Percentiles rank a stretch among this genome's conserved stretches.
phyloP scores from a whole-genome alignment of 768 basidiomycete species.

The Daedaleopsis nitida region DNA sequence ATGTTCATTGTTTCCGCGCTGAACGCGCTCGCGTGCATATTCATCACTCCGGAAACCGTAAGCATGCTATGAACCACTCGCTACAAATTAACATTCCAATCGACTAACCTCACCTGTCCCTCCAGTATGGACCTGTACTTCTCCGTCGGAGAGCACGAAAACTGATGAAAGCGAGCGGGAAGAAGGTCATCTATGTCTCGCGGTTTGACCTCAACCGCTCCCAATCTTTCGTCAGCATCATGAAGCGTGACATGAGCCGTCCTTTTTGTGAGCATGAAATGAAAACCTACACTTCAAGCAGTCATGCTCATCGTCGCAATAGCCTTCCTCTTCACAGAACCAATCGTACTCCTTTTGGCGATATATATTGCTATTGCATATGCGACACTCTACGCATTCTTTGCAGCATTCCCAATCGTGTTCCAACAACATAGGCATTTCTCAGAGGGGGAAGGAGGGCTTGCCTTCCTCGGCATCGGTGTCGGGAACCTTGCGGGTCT shows the following conservation, averaged over 20 bases:
- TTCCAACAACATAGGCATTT: conserved; percentile 57
- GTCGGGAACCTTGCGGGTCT: conserved; percentile 56
- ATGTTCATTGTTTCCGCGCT: conserved; percentile 55
- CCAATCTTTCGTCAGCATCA: conserved; percentile 42
- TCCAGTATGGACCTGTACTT: conserved; percentile 59
- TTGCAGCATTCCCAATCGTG: conserved; percentile 63
- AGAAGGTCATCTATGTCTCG: conserved; percentile 47
- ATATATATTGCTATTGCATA: conserved; percentile 65
- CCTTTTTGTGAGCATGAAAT: conserved; percentile 49
- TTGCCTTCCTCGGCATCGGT: conserved; percentile 68
- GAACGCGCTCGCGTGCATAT: conserved; percentile 46
- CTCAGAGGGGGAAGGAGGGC: conserved; percentile 54
- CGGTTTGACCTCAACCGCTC: conserved; percentile 48
- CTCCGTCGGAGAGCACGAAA: conserved; percentile 52
- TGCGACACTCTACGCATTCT: conserved; percentile 63
- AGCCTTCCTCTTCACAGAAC: conserved; percentile 65
- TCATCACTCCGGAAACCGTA: conserved; percentile 61
- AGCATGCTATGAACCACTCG: conserved; percentile 3
- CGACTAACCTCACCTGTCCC: background rate
- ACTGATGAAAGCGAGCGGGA: conserved; percentile 44
- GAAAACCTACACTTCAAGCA: background rate
- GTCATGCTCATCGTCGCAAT: background rate
- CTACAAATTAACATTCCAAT: background rate
- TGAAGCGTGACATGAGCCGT: conserved; percentile 53
- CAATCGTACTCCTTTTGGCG: conserved; percentile 59